Conservation (phyloP, 164 flowering plant genomes). For the Kalanchoe fedtschenkoi region DNA sequence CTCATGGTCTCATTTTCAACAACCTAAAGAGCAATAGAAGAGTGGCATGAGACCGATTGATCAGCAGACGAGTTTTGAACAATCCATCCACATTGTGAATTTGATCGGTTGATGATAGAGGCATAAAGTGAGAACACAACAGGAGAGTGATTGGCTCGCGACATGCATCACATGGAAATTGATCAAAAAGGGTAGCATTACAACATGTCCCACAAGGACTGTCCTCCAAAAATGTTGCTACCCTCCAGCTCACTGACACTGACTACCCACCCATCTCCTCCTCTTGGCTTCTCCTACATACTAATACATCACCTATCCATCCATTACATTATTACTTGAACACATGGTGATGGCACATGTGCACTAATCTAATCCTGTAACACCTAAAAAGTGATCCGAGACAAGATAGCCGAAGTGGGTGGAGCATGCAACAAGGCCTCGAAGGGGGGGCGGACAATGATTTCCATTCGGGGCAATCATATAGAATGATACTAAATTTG, state of each 20-base stretch:
- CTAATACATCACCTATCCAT: not conserved
- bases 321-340: not conserved
- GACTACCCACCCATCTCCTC: not conserved
- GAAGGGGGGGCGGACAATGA: not conserved
- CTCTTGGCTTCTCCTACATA: not conserved
- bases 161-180: conserved; percentile 3
- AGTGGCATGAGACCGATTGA: too few species aligned
- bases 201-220: not conserved
- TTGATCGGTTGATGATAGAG: not conserved
- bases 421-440: not conserved
- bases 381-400: not conserved
- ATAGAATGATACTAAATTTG: not conserved
- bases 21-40: too few species aligned
- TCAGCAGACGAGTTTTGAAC: not conserved
- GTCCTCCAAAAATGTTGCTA: conserved; percentile 1
- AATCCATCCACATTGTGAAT: not conserved
- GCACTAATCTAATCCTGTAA: not conserved
- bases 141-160: not conserved
- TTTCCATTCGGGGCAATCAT: not conserved
- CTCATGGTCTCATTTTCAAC: too few species aligned
- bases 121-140: not conserved
- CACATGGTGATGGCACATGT: not conserved
- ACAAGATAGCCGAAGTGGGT: not conserved
- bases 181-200: not conserved
- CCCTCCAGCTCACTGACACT: not conserved